Evolutionary conservation across 331 rosid genomes (phyloP).

Genomic region (Acacia concinna): DNA sequence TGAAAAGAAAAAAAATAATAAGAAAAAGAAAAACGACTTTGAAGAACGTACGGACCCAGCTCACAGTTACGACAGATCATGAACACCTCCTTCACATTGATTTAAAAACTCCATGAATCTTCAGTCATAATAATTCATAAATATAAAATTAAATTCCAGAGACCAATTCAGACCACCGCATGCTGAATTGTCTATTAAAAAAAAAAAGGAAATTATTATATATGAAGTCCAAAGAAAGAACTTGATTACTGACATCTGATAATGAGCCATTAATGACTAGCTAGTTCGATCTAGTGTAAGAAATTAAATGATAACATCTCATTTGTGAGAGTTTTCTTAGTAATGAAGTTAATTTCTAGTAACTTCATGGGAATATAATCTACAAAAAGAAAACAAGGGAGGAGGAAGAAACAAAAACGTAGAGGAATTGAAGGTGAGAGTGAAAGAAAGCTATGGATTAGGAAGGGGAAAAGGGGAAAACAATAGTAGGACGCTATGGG

Average conservation of each 20-base stretch:
- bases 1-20: not conserved
- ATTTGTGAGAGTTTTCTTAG: too few relatives aligned
- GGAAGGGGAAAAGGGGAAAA: not conserved
- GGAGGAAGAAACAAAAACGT: not conserved
- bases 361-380: too few relatives aligned
- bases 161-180: not conserved
- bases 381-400: not conserved
- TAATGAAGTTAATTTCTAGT: too few relatives aligned
- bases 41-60: not conserved
- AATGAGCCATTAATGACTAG: too few relatives aligned
- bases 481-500: not conserved
- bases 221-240: too few relatives aligned
- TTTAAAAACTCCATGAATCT: not conserved
- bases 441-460: not conserved
- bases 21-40: not conserved
- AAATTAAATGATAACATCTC: too few relatives aligned
- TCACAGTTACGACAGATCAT: not conserved
- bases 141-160: not conserved
- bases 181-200: not conserved
- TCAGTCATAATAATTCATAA: not conserved
- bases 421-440: not conserved
- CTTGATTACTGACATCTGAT: too few relatives aligned
- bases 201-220: not conserved
- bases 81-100: not conserved
- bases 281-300: too few relatives aligned